phyloP scores from a whole-genome alignment of 371 early-diverging fungal species.

The Mycotypha africana region DNA sequence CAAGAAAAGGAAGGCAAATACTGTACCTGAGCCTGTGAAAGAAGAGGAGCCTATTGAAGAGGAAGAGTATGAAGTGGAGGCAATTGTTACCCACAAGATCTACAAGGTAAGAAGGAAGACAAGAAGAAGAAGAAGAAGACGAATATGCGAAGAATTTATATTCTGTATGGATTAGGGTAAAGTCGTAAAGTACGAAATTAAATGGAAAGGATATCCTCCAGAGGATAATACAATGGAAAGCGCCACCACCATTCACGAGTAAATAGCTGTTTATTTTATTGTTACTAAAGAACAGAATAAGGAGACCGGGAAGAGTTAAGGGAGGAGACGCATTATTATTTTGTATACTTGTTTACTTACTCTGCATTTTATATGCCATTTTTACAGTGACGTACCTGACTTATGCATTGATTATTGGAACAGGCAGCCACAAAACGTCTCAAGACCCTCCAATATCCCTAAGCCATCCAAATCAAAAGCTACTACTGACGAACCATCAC shows the following conservation, averaged over 20 bases:
- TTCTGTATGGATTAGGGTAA: constrained; percentile 3
- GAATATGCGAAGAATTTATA: neutral
- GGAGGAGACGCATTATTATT: neutral
- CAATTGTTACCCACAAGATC: constrained; percentile 6
- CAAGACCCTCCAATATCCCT: constrained; percentile 13
- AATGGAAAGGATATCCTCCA: constrained; percentile 18
- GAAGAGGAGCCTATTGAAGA: neutral
- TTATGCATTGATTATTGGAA: constrained; percentile 27
- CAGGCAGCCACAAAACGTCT: neutral
- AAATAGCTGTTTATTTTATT: constrained; percentile 3
- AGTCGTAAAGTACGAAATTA: constrained; percentile 13
- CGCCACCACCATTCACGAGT: constrained; percentile 23
- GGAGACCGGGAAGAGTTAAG: neutral
- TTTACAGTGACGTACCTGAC: constrained; percentile 26
- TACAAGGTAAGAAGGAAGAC: constrained; percentile 3
- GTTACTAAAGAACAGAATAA: neutral
- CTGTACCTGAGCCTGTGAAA: neutral
- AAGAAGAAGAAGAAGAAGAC: neutral
- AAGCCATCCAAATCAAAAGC: too few species aligned
- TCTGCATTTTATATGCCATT: too few species aligned
- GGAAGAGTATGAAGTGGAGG: constrained; percentile 11
- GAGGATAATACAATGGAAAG: constrained; percentile 21
- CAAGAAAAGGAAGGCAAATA: neutral
- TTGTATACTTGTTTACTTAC: neutral
- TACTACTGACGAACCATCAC: neutral